phyloP scores from a whole-genome alignment of 2,329 filamentous ascomycete species.

The Penicillium sp. region DNA sequence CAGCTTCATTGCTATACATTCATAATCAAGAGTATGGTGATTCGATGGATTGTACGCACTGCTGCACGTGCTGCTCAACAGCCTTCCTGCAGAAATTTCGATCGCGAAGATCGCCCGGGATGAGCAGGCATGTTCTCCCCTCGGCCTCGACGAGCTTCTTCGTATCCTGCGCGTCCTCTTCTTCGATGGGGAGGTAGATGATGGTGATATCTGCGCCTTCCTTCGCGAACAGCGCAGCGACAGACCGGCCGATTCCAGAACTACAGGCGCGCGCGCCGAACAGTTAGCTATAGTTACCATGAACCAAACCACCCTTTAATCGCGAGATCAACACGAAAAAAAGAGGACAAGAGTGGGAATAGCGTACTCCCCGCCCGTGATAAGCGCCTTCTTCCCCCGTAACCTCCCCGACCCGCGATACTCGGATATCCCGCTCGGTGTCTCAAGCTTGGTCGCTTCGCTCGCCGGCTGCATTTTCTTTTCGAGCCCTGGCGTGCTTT shows the following conservation, averaged over 20 bases:
- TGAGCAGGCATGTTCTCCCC: slow-evolving; percentile 53
- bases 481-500: slow-evolving; percentile 9
- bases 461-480: slow-evolving; percentile 34
- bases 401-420: slow-evolving; percentile 56
- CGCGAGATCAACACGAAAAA: background rate
- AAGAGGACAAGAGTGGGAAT: background rate
- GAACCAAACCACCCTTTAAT: background rate
- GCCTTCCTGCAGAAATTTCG: slow-evolving; percentile 56
- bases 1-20: no score
- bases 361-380: slow-evolving; percentile 62
- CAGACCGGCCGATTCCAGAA: slow-evolving; percentile 60
- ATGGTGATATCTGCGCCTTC: slow-evolving; percentile 64
- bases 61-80: slow-evolving; percentile 59
- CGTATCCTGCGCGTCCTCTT: slow-evolving; percentile 61
- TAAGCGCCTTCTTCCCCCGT: slow-evolving; percentile 56
- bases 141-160: slow-evolving; percentile 58
- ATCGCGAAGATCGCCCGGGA: slow-evolving; percentile 56
- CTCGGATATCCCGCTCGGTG: slow-evolving; percentile 33
- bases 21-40: no score
- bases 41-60: no score
- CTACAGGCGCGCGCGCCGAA: slow-evolving; percentile 33
- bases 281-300: background rate
- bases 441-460: slow-evolving; percentile 41
- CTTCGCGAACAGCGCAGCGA: slow-evolving; percentile 61
- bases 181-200: slow-evolving; percentile 60